A percentile compares a stretch with the other conserved stretches of the same genome.
These are phyloP conservation scores for Artemisia princeps DNA, from an alignment of 140 eudicot genomes.

Conservation along the genomic window DNA sequence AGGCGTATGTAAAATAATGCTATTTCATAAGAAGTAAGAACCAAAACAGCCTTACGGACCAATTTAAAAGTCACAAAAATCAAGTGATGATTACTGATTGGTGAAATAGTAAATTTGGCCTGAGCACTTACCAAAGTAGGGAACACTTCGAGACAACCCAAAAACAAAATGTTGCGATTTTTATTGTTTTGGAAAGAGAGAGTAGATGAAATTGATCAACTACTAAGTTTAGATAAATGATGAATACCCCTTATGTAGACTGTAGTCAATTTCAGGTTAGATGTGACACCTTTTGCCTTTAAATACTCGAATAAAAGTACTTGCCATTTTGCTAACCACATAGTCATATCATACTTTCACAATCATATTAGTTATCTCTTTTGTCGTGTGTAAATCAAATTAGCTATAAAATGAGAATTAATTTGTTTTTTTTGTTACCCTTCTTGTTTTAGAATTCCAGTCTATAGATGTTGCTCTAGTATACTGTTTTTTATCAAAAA, in stretches of 20 bases:
- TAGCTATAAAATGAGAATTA: constrained; percentile 4
- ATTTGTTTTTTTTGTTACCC: too few species aligned
- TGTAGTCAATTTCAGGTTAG: too few species aligned
- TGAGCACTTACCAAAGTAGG: background rate
- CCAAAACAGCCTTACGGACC: background rate
- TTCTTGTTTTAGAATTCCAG: background rate
- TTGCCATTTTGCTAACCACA: too few species aligned
- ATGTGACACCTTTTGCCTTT: too few species aligned
- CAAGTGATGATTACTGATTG: background rate
- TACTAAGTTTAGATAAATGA: background rate
- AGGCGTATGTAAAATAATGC: background rate
- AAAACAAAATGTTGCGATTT: background rate
- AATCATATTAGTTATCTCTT: too few species aligned
- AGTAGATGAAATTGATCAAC: background rate
- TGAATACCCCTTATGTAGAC: too few species aligned
- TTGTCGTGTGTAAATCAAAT: too few species aligned
- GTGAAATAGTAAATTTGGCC: background rate
- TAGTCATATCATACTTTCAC: too few species aligned
- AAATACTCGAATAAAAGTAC: too few species aligned
- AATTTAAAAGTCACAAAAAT: background rate
- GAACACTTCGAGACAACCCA: background rate
- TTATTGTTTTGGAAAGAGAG: background rate
- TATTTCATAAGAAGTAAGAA: constrained; percentile 1
- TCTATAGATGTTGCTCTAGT: constrained; percentile 15
- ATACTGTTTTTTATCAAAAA: background rate